Evolutionary conservation across 2,329 filamentous ascomycete species (phyloP), one percentile per base, ranked within the genome.

Genomic region (Alternaria sp.): DNA sequence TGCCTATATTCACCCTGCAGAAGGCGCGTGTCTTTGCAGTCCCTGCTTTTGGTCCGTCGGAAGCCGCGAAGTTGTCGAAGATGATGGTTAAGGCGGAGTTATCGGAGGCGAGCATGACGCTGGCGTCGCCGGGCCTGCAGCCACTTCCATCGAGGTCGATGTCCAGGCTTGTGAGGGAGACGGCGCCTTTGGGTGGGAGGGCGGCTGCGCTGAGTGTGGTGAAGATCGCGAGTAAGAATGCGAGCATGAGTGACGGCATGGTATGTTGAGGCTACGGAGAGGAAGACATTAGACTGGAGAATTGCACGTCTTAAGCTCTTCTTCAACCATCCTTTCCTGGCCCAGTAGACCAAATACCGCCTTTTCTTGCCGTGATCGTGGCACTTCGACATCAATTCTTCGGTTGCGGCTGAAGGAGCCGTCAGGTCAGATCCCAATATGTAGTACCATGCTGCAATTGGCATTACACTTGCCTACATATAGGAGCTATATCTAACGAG

Each of bases 21-120:
- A 75, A 70, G 11, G 72, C 74, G 14, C 71, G 66, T 21, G 67
- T 75, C 26, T 60, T 71, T 20, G 63, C 33, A 8, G 10, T 51
- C 5, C 61, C 67, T 5, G 69, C 64, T 15, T 71, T 64, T 1
- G 73, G 73, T 14, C 73, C 73, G 30, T 73, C 65, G 5, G 67
- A 71, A n/a, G 73, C 73, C 8, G 64, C 37, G 47, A 76, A 76
- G 20, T 72, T 62, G 57, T 74, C 71, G 58, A 76, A 70, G 14
- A 74, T 65, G 20, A 76, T 46, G 3, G 71, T 76, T 28, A 76
- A 58, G 12, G 68, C 64, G 7, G 71, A 71, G 50, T 72, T 73
- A 46, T 75, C 72, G 1, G 37, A 15, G 2, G 71, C 65, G 26
- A 75, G 65, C 18, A 64, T 58, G 6, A 69, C 71, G n/a, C 58